These are phyloP conservation scores for Puya raimondii DNA, from an alignment of 176 grass and related monocot genomes.

Conservation along the genomic window DNA sequence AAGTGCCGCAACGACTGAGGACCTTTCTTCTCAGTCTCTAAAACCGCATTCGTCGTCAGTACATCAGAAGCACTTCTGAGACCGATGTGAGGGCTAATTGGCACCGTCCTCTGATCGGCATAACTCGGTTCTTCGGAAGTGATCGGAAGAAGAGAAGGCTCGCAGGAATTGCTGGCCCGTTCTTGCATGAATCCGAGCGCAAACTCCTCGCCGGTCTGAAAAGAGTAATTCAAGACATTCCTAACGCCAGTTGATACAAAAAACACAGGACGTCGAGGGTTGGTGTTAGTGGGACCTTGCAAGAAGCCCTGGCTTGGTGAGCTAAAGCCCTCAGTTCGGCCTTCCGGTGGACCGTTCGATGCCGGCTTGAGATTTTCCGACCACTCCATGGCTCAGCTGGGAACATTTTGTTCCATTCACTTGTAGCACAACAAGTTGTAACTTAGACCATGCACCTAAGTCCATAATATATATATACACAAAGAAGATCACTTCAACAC, in stretches of 20 bases:
- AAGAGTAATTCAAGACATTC: slow-evolving; percentile 36
- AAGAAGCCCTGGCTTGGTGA: background rate
- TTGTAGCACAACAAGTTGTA: background rate
- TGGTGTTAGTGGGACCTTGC: background rate
- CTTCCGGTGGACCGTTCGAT: slow-evolving; percentile 25
- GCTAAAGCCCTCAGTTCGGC: slow-evolving; percentile 18
- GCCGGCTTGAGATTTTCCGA: slow-evolving; percentile 18
- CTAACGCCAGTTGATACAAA: slow-evolving; percentile 8
- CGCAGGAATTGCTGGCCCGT: slow-evolving; percentile 5
- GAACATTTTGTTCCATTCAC: slow-evolving; percentile 2
- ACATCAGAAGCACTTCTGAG: slow-evolving; percentile 22
- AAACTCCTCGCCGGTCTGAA: slow-evolving; percentile 39
- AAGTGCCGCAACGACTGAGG: background rate
- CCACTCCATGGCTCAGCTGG: slow-evolving; percentile 15
- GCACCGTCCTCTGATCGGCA: slow-evolving; percentile 12
- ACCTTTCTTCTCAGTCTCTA: background rate
- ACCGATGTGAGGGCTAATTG: slow-evolving; percentile 2
- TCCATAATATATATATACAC: no score
- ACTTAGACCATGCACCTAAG: no score
- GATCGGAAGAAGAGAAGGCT: background rate
- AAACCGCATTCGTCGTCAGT: background rate
- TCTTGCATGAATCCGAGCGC: slow-evolving; percentile 43
- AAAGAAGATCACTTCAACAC: no score
- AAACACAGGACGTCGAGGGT: slow-evolving; percentile 9
- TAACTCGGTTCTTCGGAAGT: slow-evolving; percentile 11